Percentiles rank a stretch among this genome's conserved stretches.
Conservation (phyloP, 306 rosid genomes). For the Echinosophora koreensis region DNA sequence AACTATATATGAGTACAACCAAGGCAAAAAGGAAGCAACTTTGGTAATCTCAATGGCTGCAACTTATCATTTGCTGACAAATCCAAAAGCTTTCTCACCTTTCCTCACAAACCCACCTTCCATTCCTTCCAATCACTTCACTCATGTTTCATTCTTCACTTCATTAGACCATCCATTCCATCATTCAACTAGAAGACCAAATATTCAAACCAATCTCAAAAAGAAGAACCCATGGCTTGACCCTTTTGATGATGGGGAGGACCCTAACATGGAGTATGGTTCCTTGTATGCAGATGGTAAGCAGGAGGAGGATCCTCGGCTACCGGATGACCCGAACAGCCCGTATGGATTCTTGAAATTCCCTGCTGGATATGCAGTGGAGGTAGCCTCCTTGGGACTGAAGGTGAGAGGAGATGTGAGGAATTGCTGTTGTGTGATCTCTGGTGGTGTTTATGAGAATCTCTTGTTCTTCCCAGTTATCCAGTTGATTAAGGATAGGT, state of each 20-base stretch:
- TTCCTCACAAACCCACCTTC: slow-evolving; percentile 67
- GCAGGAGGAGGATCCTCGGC: slow-evolving; percentile 88
- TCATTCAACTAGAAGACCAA: slow-evolving; percentile 41
- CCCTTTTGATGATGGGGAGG: slow-evolving; percentile 83
- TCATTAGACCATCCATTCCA: slow-evolving; percentile 43
- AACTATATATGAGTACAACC: slow-evolving; percentile 8
- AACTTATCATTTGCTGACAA: slow-evolving; percentile 59
- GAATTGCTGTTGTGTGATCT: slow-evolving; percentile 81
- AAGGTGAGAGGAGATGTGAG: slow-evolving; percentile 86
- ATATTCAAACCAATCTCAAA: slow-evolving; percentile 49
- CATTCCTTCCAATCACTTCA: slow-evolving; percentile 49
- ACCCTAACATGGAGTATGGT: slow-evolving; percentile 77
- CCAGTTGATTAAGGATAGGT: slow-evolving; percentile 80
- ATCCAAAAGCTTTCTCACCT: slow-evolving; percentile 66
- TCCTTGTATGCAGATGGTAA: slow-evolving; percentile 74
- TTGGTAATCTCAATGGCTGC: slow-evolving; percentile 62
- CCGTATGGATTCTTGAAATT: slow-evolving; percentile 87
- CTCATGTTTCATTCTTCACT: slow-evolving; percentile 53
- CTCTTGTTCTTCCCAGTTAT: slow-evolving; percentile 78
- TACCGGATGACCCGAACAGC: slow-evolving; percentile 73
- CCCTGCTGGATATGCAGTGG: slow-evolving; percentile 77
- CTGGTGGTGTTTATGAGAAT: slow-evolving; percentile 91
- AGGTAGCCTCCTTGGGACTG: slow-evolving; percentile 69
- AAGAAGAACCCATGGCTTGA: slow-evolving; percentile 87
- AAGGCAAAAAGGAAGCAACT: slow-evolving; percentile 4